Conservation (phyloP, 139 green algal genomes). For the Chlamydomonas asymmetrica region DNA sequence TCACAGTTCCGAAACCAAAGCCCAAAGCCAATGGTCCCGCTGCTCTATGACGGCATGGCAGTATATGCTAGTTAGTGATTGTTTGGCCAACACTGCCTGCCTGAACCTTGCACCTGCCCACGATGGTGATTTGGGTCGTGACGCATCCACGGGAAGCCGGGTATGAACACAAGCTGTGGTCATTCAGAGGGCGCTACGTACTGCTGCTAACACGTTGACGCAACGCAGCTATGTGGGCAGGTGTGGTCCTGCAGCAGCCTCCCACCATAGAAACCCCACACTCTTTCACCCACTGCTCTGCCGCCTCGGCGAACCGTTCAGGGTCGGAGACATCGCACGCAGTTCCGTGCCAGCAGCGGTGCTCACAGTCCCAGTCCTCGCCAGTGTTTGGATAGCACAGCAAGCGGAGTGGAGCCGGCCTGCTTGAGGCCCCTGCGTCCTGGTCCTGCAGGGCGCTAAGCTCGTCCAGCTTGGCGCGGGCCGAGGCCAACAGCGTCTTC, state of each 20-base stretch:
- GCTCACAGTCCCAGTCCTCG: constrained; percentile 29
- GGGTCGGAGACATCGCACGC: constrained; percentile 4
- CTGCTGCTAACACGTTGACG: too few relatives aligned
- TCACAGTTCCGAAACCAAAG: too few relatives aligned
- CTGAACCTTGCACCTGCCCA: too few relatives aligned
- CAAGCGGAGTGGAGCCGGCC: not conserved
- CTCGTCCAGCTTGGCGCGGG: not conserved
- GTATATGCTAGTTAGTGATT: too few relatives aligned
- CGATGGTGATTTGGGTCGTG: too few relatives aligned
- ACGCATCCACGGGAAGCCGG: too few relatives aligned
- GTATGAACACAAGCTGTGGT: too few relatives aligned
- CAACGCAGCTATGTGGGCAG: constrained; percentile 22
- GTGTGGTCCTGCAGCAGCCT: constrained; percentile 31
- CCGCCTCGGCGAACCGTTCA: constrained; percentile 11
- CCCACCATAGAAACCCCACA: constrained; percentile 23
- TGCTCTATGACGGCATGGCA: too few relatives aligned
- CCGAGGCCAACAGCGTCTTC: constrained; percentile 7
- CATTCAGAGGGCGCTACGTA: too few relatives aligned
- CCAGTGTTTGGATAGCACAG: constrained; percentile 46
- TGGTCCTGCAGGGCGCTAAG: not conserved
- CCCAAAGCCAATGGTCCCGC: too few relatives aligned
- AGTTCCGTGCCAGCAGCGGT: constrained; percentile 24
- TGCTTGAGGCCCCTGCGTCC: not conserved
- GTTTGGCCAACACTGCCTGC: too few relatives aligned
- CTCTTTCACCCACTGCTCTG: constrained; percentile 17